Base-by-base conservation (phyloP, 352 stramenopile genomes). In the Peronospora farinosa region DNA sequence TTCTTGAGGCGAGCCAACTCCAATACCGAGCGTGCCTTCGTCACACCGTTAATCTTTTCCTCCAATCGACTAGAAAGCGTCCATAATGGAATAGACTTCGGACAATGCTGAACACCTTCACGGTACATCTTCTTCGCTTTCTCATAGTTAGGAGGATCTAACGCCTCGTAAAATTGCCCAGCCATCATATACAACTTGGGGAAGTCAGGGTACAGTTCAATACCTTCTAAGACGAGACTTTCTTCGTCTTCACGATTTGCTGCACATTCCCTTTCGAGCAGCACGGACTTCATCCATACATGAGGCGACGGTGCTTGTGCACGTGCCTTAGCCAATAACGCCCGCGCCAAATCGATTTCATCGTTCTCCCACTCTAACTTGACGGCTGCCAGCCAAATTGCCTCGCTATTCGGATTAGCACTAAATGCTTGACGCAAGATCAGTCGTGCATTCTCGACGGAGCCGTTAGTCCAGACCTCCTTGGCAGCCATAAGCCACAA, bases 291-390 rank as follows among this genome's bases (percentile, higher is more conserved):
- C 86, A 99, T 96, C 82, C 89, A 99, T 15, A 99, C 94, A 45
- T 95, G 80, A 2, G 83, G 76, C 0, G 92, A 97, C 16, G 88
- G 82, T 3, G 91, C 93, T 51, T 92, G 72, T 12, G 73, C 69
- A 1, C 85, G 74, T 1, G 82, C 87, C 52, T 90, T 88, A 2
- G 71, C 78, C 21, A 96, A 52, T 10, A 96, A 51, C 13, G 74
- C 82, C 31, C 84, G 67, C 4, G 96, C 97, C 10, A 96, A 69
- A 41, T 97, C 88, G n/a, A 95, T 86, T 61, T 98, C 91, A 47
- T 96, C 93, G 51, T 96, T 98, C 69, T 99, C 96, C 92, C 94
- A 98, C 70, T 99, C 96, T 2, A 99, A 72, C 64, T 99, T 99
- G 12, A 98, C 86, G 7, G 95, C 95, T 5, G 96, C 96, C n/a